Conservation (phyloP, 345 rosid genomes). For the Lenwebbia sp. region DNA sequence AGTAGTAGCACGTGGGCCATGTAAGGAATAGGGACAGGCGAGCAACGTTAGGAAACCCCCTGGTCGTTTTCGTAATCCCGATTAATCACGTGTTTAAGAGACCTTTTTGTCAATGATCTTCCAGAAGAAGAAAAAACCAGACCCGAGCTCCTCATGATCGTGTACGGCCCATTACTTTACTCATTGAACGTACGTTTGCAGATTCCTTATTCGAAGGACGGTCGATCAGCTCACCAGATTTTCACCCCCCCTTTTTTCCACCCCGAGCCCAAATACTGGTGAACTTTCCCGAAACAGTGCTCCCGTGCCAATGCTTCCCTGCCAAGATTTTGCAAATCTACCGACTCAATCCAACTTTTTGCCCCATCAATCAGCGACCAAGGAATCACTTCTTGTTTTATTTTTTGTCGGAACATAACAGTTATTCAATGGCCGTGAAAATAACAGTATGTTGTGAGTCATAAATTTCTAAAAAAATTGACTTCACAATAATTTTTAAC, state of each 20-base stretch:
- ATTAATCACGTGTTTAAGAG: fast-evolving
- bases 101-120: neutral
- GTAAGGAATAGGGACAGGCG: neutral
- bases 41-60: neutral
- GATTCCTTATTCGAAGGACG: neutral
- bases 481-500: too few relatives aligned
- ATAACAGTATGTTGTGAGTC: too few relatives aligned
- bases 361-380: neutral
- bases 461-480: too few relatives aligned
- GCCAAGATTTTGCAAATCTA: neutral
- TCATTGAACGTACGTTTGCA: neutral
- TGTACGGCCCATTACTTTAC: neutral
- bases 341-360: neutral
- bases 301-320: neutral
- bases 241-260: too few relatives aligned
- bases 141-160: neutral
- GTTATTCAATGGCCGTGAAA: too few relatives aligned
- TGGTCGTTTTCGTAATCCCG: neutral
- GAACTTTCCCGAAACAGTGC: neutral
- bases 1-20: neutral
- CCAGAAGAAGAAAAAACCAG: neutral
- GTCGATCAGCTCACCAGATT: neutral
- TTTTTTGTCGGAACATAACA: too few relatives aligned
- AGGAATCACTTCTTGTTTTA: neutral
- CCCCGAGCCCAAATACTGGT: too few relatives aligned